These are phyloP conservation scores for Tephrocybe sp. DNA, from an alignment of 768 basidiomycete genomes.

Conservation along the genomic window DNA sequence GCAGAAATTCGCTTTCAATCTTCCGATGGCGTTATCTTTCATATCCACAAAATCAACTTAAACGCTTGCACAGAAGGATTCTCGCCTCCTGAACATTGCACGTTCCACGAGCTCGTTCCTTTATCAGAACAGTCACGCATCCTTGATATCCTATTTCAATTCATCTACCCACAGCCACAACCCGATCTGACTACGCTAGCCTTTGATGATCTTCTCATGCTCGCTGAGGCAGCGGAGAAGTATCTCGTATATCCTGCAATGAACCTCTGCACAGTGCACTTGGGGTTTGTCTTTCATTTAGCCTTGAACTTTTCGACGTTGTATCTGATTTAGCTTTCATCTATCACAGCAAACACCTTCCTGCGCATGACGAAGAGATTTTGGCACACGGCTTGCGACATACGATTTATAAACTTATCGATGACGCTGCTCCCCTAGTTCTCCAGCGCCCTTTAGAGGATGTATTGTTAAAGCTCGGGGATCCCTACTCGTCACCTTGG, in stretches of 20 bases:
- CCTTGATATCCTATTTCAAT: slow-evolving; percentile 16
- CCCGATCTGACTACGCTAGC: slow-evolving; percentile 8
- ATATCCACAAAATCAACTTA: slow-evolving; percentile 8
- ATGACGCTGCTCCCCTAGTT: slow-evolving; percentile 2
- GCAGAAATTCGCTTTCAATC: slow-evolving; percentile 11
- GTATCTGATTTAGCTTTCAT: neutral
- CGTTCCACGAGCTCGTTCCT: slow-evolving; percentile 11
- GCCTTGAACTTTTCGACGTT: neutral
- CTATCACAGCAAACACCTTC: neutral
- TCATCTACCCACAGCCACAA: slow-evolving; percentile 9
- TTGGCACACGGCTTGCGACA: slow-evolving; percentile 7
- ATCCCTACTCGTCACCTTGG: neutral
- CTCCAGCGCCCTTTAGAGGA: slow-evolving; percentile 4
- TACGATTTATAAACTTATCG: neutral
- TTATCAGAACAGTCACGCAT: slow-evolving; percentile 7
- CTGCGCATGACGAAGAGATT: slow-evolving; percentile 3
- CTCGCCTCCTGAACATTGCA: slow-evolving; percentile 4
- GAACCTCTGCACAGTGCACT: slow-evolving; percentile 15
- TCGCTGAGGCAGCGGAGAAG: slow-evolving; percentile 24
- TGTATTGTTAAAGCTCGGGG: neutral
- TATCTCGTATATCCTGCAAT: slow-evolving; percentile 23
- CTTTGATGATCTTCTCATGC: slow-evolving; percentile 3
- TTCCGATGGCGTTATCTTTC: slow-evolving; percentile 5
- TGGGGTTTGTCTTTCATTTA: slow-evolving; percentile 13
- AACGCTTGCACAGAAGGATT: slow-evolving; percentile 2